Percentiles rank a stretch among this genome's conserved stretches.
Evolutionary conservation across 176 grass and related monocot genomes (phyloP).

Genomic region (Calamus simplicifolius): DNA sequence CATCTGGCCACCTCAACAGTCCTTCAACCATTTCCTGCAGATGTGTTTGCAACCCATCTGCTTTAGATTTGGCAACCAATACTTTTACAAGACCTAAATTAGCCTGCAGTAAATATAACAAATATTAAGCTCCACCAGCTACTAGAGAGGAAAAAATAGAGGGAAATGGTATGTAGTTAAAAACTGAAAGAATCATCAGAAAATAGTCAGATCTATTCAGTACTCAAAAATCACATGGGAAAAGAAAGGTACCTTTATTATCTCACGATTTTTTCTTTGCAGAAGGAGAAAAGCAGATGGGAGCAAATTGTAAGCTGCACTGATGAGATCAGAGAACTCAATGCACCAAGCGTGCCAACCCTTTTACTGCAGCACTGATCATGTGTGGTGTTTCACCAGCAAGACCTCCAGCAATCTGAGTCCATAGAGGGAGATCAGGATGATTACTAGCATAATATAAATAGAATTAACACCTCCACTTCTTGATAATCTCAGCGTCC

Average conservation of each 20-base stretch:
- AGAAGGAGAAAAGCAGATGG: conserved; percentile 76
- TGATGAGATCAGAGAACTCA: conserved; percentile 86
- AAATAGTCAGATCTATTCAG: no score
- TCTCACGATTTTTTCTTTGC: conserved; percentile 83
- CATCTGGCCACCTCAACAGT: conserved; percentile 63
- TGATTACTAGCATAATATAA: not conserved
- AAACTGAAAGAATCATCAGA: no score
- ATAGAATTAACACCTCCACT: not conserved
- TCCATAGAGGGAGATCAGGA: conserved; percentile 15
- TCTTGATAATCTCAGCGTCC: no score
- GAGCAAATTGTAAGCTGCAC: conserved; percentile 72
- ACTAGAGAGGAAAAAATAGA: no score
- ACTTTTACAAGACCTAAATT: conserved; percentile 94
- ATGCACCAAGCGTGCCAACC: conserved; percentile 82
- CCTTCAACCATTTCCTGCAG: conserved; percentile 67
- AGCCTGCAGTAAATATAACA: conserved; percentile 37
- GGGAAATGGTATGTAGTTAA: no score
- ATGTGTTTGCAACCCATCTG: conserved; percentile 58
- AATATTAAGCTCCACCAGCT: no score
- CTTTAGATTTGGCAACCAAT: conserved; percentile 84
- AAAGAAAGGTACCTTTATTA: conserved; percentile 55
- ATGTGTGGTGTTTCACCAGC: conserved; percentile 67
- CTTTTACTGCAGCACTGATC: conserved; percentile 80
- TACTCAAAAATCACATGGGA: no score
- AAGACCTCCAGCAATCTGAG: conserved; percentile 71